phyloP scores from a whole-genome alignment of 805 yeast genomes.

The Brettanomyces custersianus region DNA sequence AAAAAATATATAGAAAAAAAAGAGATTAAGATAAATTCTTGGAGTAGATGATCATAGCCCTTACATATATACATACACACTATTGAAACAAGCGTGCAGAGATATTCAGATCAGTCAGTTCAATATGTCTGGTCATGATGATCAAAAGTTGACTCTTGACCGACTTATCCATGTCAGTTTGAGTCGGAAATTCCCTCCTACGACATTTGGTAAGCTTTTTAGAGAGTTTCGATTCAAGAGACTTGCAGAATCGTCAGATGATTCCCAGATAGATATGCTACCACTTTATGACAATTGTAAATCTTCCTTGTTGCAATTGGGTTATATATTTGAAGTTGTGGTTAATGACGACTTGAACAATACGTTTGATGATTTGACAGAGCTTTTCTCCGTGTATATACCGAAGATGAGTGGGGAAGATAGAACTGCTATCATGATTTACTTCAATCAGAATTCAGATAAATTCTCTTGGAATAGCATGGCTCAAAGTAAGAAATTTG shows the following conservation, averaged over 20 bases:
- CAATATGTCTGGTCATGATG: too few relatives aligned
- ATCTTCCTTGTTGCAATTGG: constrained; percentile 14
- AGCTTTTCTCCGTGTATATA: constrained; percentile 14
- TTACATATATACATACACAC: too few relatives aligned
- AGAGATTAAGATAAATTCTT: too few relatives aligned
- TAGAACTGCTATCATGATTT: constrained; percentile 17
- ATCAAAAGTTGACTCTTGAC: too few relatives aligned
- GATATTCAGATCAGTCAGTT: too few relatives aligned
- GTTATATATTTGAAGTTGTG: constrained; percentile 21
- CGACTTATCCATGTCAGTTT: constrained; percentile 16
- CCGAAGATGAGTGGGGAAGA: constrained; percentile 9
- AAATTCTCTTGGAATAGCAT: constrained; percentile 19
- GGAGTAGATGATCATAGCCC: too few relatives aligned
- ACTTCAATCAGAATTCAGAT: constrained; percentile 17
- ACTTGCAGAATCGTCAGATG: constrained; percentile 2
- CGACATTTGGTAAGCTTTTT: constrained; percentile 18
- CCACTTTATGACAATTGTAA: constrained; percentile 14
- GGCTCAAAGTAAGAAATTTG: constrained; percentile 8
- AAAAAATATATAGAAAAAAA: too few relatives aligned
- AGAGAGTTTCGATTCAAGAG: constrained; percentile 19
- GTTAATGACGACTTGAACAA: constrained; percentile 19
- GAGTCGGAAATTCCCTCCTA: constrained; percentile 16
- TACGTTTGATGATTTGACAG: constrained; percentile 16
- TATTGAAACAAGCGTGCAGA: too few relatives aligned
- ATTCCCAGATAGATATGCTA: constrained; percentile 9